Evolutionary conservation across 2,329 filamentous ascomycete species (phyloP), one percentile per base, ranked within the genome.

Genomic region (Tothia fuscella): DNA sequence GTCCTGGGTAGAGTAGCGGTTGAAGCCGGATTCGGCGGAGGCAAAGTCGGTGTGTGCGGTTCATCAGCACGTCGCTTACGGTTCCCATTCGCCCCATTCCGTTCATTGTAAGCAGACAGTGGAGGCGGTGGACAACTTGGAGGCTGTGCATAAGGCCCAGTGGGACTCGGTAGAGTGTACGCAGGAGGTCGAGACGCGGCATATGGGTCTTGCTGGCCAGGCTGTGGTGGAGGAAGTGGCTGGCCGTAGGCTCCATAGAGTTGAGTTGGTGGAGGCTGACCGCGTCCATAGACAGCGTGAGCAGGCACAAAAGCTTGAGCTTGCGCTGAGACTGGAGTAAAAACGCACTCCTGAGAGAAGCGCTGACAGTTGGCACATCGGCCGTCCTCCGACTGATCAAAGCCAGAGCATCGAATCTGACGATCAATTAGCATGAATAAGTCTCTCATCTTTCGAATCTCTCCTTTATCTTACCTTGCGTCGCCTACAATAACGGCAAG

Each of bases 261-360:
- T 50, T 60, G 58, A 28, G 55, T 51, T 21, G 64, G 65, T 38
- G 65, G 64, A 22, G 58, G 55, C 44, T 57, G 54, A 17, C 65
- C 65, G 33, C 58, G 56, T 38, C 66, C 63, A 60, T 63, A 82
- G 44, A 78, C 75, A 5, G 79, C 77, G 55, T 82, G 77, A 7
- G 78, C 79, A 6, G 80, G 80, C 25, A 84, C 80, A 53, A 84
- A 84, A 9, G 80, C 80, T 57, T 82, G 79, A 6, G 78, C 76
- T 60, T 83, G 79, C 9, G 78, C 80, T 3, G 78, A 82, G 19
- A 85, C 80, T 2, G 80, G 80, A 1, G 79, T 83, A 60, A 85
- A 85, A 60, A 85, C 76, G 61, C 80, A 85, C 56, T 82, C 78
- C 59, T 84, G 80, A 49, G 80, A 79, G 62, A 84, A 85, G 36